phyloP scores from a whole-genome alignment of 1,139 yeast species.

The Yamadazyma aaseri region DNA sequence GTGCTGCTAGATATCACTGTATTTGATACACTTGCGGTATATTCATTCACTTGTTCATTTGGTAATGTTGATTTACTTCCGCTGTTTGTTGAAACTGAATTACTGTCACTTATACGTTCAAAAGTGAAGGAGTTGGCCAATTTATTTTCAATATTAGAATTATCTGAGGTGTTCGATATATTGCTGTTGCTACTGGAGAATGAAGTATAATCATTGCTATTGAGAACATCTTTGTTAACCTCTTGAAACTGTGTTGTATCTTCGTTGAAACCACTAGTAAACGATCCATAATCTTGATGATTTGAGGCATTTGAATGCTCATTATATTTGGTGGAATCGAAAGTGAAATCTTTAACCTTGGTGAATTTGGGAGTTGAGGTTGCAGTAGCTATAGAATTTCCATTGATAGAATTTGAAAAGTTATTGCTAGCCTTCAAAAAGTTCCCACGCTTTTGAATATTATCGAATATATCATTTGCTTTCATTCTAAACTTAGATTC shows the following conservation, averaged over 20 bases:
- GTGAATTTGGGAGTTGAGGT: conserved; percentile 40
- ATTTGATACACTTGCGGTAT: conserved; percentile 2
- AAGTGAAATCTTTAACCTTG: conserved; percentile 14
- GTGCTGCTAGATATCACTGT: conserved; percentile 2
- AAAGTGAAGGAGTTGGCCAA: conserved; percentile 24
- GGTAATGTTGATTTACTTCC: not conserved
- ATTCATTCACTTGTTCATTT: too few species aligned
- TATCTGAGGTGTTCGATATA: conserved; percentile 1
- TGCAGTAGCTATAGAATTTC: conserved; percentile 23
- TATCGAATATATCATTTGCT: conserved; percentile 41
- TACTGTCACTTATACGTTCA: conserved; percentile 15
- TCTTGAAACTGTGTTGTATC: conserved; percentile 16
- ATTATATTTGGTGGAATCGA: conserved; percentile 11
- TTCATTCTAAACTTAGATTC: conserved; percentile 38
- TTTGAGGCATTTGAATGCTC: conserved; percentile 7
- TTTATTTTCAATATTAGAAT: not conserved
- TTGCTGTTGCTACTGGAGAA: conserved; percentile 10
- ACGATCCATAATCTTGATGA: conserved; percentile 30
- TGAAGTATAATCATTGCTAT: conserved; percentile 27
- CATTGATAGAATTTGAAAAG: conserved; percentile 5
- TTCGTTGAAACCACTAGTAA: conserved; percentile 33
- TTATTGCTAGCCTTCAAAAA: conserved; percentile 13
- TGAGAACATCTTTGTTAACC: conserved; percentile 5
- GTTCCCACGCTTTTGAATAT: conserved; percentile 35
- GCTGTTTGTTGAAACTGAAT: not conserved